These are phyloP conservation scores for rapeseed (Brassica napus) DNA, from an alignment of 345 rosid genomes.

Conservation along the genomic window Da-Ae NC_063437.1:4888501-4889000, in stretches of 20 bases:
- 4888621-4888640: background rate
- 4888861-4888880: constrained; percentile 96
- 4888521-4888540: too few relatives aligned
- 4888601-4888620: background rate
- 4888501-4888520: too few relatives aligned
- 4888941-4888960: constrained; percentile 98
- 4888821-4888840: constrained; percentile 99
- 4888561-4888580: background rate
- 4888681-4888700: background rate
- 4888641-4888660: background rate
- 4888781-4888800: constrained; percentile 96
- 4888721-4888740: too few relatives aligned
- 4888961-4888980: constrained; percentile 98
- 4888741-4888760: too few relatives aligned
- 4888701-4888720: too few relatives aligned
- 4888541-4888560: background rate
- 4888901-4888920: constrained; percentile 94
- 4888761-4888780: constrained; percentile 65
- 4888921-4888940: constrained; percentile 89
- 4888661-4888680: background rate
- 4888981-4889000: constrained; percentile 99
- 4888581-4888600: background rate
- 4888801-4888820: constrained; percentile 96
- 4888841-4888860: constrained; percentile 96
- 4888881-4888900: constrained; percentile 96